phyloP scores from a whole-genome alignment of 305 asterid genomes.

The Fraxinus velutina region DNA sequence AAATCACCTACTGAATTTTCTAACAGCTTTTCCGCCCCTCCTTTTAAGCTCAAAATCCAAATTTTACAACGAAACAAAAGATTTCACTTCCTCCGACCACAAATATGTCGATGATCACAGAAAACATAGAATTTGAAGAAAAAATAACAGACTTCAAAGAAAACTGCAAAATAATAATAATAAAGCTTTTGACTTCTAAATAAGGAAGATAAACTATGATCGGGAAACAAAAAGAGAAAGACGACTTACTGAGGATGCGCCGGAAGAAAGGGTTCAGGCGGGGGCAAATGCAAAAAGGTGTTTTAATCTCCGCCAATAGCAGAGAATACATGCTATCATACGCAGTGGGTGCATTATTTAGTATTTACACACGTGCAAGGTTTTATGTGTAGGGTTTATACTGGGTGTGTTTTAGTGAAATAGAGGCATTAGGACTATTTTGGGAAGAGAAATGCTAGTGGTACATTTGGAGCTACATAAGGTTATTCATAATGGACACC shows the following conservation, averaged over 20 bases:
- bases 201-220: background rate
- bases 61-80: background rate
- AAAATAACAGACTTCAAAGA: background rate
- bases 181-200: background rate
- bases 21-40: background rate
- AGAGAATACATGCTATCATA: background rate
- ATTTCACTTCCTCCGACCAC: background rate
- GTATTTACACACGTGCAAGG: background rate
- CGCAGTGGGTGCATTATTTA: background rate
- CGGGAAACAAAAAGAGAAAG: background rate
- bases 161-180: background rate
- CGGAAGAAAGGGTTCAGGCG: background rate
- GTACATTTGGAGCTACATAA: too few species aligned
- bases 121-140: background rate
- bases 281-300: background rate
- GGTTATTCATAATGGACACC: too few species aligned
- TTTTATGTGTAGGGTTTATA: background rate
- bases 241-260: background rate
- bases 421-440: background rate
- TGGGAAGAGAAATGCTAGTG: background rate
- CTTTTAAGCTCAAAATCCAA: background rate
- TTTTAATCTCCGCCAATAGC: background rate
- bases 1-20: background rate
- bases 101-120: background rate
- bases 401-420: background rate